These are phyloP conservation scores for Colletotrichum cordylinicola DNA, from an alignment of 2,329 filamentous ascomycete genomes.

Conservation along the genomic window DNA sequence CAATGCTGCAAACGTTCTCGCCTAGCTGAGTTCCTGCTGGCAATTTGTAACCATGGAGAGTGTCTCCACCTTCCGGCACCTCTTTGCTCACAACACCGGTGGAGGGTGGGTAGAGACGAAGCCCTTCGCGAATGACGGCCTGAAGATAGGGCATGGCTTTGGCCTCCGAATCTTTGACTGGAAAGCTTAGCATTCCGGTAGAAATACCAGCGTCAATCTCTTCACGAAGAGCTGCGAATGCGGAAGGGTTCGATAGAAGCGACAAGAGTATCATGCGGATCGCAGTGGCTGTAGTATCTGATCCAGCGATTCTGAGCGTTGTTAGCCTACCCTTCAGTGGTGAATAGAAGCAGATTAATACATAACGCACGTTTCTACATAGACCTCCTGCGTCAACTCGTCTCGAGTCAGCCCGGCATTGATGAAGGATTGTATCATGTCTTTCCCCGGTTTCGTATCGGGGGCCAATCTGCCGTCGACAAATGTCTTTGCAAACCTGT, in stretches of 20 bases:
- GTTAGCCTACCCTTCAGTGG: background rate
- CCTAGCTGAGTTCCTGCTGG: constrained; percentile 44
- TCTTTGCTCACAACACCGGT: constrained; percentile 54
- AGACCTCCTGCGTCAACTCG: constrained; percentile 32
- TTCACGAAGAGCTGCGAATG: constrained; percentile 48
- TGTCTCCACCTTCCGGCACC: constrained; percentile 47
- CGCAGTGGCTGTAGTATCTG: constrained; percentile 38
- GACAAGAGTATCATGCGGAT: constrained; percentile 55
- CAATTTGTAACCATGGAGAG: constrained; percentile 38
- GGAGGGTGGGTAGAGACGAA: constrained; percentile 55
- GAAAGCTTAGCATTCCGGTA: constrained; percentile 18
- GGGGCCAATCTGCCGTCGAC: constrained; percentile 31
- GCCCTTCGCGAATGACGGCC: constrained; percentile 57
- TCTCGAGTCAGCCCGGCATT: constrained; percentile 29
- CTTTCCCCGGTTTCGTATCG: constrained; percentile 29
- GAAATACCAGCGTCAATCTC: constrained; percentile 49
- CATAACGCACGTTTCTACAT: constrained; percentile 17
- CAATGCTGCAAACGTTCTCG: constrained; percentile 44
- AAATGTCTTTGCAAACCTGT: constrained; percentile 33
- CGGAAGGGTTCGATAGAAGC: constrained; percentile 52
- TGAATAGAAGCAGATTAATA: too few species aligned
- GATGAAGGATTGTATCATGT: constrained; percentile 38
- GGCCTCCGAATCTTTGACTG: constrained; percentile 39
- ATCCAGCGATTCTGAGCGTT: constrained; percentile 33
- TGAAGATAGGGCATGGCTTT: constrained; percentile 48